Evolutionary conservation across 257 asterid genomes (phyloP), one percentile per base, ranked within the genome.

Genomic region (Solanum sejunctum): DNA sequence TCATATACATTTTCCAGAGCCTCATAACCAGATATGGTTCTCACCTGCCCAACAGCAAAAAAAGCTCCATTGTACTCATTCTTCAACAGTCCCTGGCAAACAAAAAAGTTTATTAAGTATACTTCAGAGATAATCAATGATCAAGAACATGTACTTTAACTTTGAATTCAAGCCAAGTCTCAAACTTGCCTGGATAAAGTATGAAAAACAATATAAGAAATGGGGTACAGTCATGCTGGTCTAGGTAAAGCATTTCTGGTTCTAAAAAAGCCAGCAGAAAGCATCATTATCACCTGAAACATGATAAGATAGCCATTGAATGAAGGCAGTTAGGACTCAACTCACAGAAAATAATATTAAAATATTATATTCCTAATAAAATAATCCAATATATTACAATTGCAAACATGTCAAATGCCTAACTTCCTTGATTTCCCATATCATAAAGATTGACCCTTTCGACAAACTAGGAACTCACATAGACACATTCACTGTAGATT

Each of bases 261-360:
- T 91, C 99, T 90, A 82, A 95, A 94, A 88, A 91, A 92, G 73
- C 99, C 99, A 15, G 95, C 98, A 3, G 99, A 92, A 73, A 97
- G 93, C 95, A 97, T 97, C 98, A 96, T 89, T 83, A 92, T 89
- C 89, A 93, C 91, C 99, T 96, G 96, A 83, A 85, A 89, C 80
- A 85, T 8, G 56, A 75, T 10, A 21, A 1, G 39, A 73, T 47
- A 21, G 8, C 21, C 81, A 13, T 47, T 47, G 20, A 47, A 73
- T 47, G 60, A n/a, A 45, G 47, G 12, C 41, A 12, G n/a, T 45
- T 45, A 2, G 20, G 80, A 3, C n/a, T 73, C 12, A 12, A 12
- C 39, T 73, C 39, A 21, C 81, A 21, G 8, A 21, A 75, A 75
- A 75, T 49, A 43, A 51, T 13, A n/a, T 2, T 73, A 6, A 43